Percentiles rank a stretch among this genome's conserved stretches.
Conservation (phyloP, 208 protist species). For the Leishmania lainsoni region DNA sequence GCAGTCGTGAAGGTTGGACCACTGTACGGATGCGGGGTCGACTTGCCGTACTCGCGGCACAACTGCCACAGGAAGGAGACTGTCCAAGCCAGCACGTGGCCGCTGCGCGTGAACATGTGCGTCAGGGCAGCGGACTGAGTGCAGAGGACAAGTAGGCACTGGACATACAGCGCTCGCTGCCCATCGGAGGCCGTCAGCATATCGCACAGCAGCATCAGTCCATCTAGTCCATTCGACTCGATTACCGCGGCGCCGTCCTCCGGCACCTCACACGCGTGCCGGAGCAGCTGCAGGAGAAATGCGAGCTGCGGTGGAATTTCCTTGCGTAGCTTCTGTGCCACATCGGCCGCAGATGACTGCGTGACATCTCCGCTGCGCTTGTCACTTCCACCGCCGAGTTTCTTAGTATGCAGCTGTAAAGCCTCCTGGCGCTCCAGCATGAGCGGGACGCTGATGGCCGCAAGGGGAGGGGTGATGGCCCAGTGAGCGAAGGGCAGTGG, state of each 20-base stretch:
- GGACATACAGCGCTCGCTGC: conserved; percentile 51
- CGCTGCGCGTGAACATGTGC: conserved; percentile 44
- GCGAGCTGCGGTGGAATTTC: conserved; percentile 65
- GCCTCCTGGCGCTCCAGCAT: conserved; percentile 83
- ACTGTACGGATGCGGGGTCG: conserved; percentile 45
- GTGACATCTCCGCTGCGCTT: conserved; percentile 21
- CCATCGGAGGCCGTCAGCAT: conserved; percentile 63
- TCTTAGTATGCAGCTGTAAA: conserved; percentile 31
- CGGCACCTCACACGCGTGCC: conserved; percentile 64
- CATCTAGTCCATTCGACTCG: conserved; percentile 50
- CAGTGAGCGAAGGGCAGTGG: conserved; percentile 69
- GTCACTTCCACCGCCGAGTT: neutral
- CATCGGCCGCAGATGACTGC: conserved; percentile 49
- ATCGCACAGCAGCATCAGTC: conserved; percentile 63
- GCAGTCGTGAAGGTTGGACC: conserved; percentile 61
- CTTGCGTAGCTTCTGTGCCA: conserved; percentile 50
- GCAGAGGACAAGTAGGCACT: conserved; percentile 48
- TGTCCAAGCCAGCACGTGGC: conserved; percentile 63
- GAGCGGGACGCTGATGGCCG: conserved; percentile 64
- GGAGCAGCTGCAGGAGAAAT: conserved; percentile 61
- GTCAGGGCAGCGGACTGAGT: conserved; percentile 55
- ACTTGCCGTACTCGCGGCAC: conserved; percentile 58
- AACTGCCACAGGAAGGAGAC: conserved; percentile 66
- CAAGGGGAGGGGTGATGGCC: conserved; percentile 66
- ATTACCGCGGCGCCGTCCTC: conserved; percentile 74